phyloP scores from a whole-genome alignment of 768 basidiomycete genomes.

The Leccinum longicurvipes region DNA sequence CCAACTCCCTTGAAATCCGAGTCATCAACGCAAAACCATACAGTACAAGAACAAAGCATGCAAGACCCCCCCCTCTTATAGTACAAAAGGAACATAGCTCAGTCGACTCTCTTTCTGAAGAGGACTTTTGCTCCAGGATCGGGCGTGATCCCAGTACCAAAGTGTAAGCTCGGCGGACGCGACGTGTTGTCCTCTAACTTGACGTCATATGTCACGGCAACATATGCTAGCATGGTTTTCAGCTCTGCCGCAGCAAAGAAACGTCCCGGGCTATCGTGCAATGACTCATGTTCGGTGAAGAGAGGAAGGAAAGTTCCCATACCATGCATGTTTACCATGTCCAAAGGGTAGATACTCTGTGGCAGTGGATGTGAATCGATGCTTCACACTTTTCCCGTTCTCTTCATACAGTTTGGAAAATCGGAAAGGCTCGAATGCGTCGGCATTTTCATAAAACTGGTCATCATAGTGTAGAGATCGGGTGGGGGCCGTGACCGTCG shows the following conservation, averaged over 20 bases:
- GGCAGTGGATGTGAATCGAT: constrained; percentile 36
- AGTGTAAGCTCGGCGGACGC: not conserved
- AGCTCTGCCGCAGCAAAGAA: not conserved
- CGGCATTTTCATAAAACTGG: constrained; percentile 31
- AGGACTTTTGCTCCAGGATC: not conserved
- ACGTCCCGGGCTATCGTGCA: not conserved
- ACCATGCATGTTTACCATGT: constrained; percentile 29
- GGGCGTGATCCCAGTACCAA: not conserved
- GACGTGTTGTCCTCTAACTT: not conserved
- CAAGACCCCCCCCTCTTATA: too few relatives aligned
- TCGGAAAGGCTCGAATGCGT: constrained; percentile 46
- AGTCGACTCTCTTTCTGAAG: not conserved
- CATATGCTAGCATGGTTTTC: not conserved
- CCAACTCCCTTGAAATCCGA: not conserved
- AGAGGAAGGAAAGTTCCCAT: constrained; percentile 2
- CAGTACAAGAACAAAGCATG: too few relatives aligned
- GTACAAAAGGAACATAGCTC: not conserved
- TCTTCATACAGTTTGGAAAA: constrained; percentile 37
- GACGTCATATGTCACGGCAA: not conserved
- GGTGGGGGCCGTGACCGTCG: constrained; percentile 19
- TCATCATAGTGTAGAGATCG: constrained; percentile 22
- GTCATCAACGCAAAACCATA: not conserved
- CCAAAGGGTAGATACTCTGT: constrained; percentile 39
- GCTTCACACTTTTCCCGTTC: constrained; percentile 30
- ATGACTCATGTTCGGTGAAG: not conserved